Base-by-base conservation (phyloP, 495 filamentous ascomycete species). In the Penicillium angulare region DNA sequence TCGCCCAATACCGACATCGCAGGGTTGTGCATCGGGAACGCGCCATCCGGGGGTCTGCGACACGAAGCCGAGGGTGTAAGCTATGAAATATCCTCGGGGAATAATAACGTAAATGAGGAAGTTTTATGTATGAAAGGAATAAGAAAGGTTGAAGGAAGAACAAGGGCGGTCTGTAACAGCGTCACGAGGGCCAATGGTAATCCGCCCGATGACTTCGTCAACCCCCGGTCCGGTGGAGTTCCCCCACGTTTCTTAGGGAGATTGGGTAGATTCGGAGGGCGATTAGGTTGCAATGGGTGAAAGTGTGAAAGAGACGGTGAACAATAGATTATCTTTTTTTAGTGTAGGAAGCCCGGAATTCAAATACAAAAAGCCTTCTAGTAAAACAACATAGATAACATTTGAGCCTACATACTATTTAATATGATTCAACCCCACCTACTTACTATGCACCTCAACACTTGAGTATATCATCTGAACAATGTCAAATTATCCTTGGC, bases 1-100 rank as follows among this genome's bases (percentile, higher is more conserved):
- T 74, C 67, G 55, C 52, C 59, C 49, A 69, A 46, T 40, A 72
- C 55, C 52, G 68, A 63, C 65, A 71, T 71, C 36, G 44, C 56
- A 59, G 53, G 55, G 47, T 36, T 61, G 61, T 56, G 59, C 61
- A 62, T 66, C 47, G 46, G 49, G 43, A 52, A 41, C 59, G 45
- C 64, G 58, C 61, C 61, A 66, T 64, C 15, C 57, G 53, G 55
- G 52, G 55, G 52, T 53, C 35, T 43, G 18, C 22, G 44, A 52
- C 43, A 31, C 35, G 32, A 40, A 26, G 36, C 22, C 32, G 26
- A 23, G 38, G 40, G 8, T 43, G 5, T 6, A 31, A 24, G 15
- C 16, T 32, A 18, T 49, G 12, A 29, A 29, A 16, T 38, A 22
- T 9, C n/a, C n/a, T n/a, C n/a, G n/a, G n/a, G 12, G 21, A 33